A percentile compares a stretch with the other conserved stretches of the same genome.
phyloP scores from a whole-genome alignment of 2,329 filamentous ascomycete species.

The Aspergillus pseudoglaucus region DNA sequence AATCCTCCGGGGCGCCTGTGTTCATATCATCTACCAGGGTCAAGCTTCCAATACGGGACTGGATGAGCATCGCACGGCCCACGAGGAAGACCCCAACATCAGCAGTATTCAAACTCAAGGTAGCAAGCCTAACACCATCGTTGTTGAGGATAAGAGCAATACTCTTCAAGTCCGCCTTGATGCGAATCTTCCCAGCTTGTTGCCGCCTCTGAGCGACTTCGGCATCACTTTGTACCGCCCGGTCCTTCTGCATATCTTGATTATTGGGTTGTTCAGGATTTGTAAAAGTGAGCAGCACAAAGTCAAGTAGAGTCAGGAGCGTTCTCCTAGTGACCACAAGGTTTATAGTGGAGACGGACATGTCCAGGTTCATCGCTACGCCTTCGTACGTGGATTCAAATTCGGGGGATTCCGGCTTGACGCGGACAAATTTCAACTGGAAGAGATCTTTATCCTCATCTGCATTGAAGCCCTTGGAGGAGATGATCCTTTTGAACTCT shows the following conservation, averaged over 20 bases:
- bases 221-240: slow-evolving; percentile 19
- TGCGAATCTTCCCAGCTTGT: slow-evolving; percentile 69
- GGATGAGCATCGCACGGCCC: slow-evolving; percentile 79
- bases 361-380: slow-evolving; percentile 86
- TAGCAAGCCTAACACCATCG: slow-evolving; percentile 89
- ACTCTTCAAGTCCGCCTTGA: slow-evolving; percentile 88
- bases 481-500: slow-evolving; percentile 97
- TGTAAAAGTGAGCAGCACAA: slow-evolving; percentile 87
- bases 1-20: slow-evolving; percentile 73
- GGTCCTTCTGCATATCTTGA: slow-evolving; percentile 25
- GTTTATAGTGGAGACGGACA: slow-evolving; percentile 91
- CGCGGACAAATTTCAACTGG: slow-evolving; percentile 78
- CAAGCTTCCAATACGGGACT: slow-evolving; percentile 78
- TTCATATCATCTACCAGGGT: slow-evolving; percentile 91
- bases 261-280: slow-evolving; percentile 49
- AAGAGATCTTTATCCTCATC: slow-evolving; percentile 75
- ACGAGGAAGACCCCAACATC: slow-evolving; percentile 85
- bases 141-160: slow-evolving; percentile 95
- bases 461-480: slow-evolving; percentile 67
- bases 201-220: slow-evolving; percentile 22
- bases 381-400: slow-evolving; percentile 89
- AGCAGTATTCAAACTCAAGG: slow-evolving; percentile 83
- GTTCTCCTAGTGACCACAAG: slow-evolving; percentile 90
- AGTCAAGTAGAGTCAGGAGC: slow-evolving; percentile 84
- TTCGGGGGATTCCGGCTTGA: slow-evolving; percentile 86